Conservation (phyloP, 140 eudicot species). For the Erigeron philadelphicus region DNA sequence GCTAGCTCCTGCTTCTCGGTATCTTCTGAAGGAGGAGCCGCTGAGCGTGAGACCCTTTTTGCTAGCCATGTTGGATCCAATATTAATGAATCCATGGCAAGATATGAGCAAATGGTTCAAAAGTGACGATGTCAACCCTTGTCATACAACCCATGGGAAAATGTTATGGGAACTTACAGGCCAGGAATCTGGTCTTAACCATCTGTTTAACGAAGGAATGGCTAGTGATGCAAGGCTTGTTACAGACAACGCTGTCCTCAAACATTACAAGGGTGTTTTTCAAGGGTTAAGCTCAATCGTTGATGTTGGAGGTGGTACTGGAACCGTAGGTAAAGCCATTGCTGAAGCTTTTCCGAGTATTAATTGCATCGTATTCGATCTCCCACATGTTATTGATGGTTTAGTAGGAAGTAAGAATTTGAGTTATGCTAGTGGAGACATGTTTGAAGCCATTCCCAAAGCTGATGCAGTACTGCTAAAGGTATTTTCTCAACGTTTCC, state of each 20-base stretch:
- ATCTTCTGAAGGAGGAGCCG: not conserved
- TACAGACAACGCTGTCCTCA: not conserved
- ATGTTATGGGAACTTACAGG: not conserved
- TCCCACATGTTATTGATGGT: not conserved
- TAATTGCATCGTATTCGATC: not conserved
- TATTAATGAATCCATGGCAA: not conserved
- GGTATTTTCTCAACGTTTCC: not conserved
- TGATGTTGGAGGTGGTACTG: constrained; percentile 13
- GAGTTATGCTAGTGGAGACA: not conserved
- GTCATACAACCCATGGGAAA: not conserved
- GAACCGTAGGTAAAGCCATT: not conserved
- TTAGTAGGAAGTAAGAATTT: not conserved
- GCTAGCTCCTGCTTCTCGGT: not conserved
- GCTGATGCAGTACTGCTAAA: not conserved
- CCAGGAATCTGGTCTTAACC: not conserved
- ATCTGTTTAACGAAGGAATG: not conserved
- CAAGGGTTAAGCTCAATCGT: not conserved
- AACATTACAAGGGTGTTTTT: not conserved
- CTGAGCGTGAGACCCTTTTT: not conserved
- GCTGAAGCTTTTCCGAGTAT: not conserved
- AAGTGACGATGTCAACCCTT: not conserved
- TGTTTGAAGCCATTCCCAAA: constrained; percentile 6
- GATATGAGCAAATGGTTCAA: not conserved
- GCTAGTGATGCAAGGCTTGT: constrained; percentile 11
- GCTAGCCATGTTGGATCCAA: not conserved